Percentiles rank a stretch among this genome's conserved stretches.
phyloP scores from a whole-genome alignment of 176 grass and related monocot species.

The Bromus sterilis region DNA sequence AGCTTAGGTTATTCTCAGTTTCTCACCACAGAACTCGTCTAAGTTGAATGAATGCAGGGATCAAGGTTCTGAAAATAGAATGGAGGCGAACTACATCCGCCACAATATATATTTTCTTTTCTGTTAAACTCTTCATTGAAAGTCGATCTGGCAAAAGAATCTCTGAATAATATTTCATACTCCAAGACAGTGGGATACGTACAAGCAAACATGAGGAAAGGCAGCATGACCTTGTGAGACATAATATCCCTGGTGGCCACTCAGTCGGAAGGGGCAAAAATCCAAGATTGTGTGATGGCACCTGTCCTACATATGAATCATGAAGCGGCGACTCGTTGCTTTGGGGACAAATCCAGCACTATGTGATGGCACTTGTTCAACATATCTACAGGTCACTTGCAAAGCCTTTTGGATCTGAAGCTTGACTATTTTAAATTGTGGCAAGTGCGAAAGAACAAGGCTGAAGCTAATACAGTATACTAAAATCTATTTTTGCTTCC shows the following conservation, averaged over 20 bases:
- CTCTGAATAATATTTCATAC: not conserved
- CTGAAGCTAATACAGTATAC: not conserved
- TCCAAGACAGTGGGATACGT: no score
- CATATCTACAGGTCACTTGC: not conserved
- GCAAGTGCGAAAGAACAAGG: no score
- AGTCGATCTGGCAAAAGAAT: no score
- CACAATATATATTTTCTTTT: no score
- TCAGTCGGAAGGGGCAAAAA: not conserved
- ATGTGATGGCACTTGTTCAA: not conserved
- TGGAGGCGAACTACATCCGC: no score
- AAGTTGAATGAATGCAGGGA: not conserved
- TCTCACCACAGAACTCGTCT: not conserved
- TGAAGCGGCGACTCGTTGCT: not conserved
- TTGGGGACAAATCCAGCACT: not conserved
- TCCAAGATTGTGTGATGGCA: not conserved
- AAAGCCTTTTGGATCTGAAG: not conserved
- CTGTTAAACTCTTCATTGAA: not conserved
- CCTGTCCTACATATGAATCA: not conserved
- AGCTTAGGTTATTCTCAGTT: not conserved
- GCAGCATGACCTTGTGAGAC: not conserved
- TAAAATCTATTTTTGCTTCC: not conserved
- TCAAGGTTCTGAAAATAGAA: not conserved
- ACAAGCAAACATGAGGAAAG: not conserved
- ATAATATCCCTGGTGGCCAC: not conserved
- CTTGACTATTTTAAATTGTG: not conserved